phyloP scores from a whole-genome alignment of 75 land plant species.

The Ceratopteris richardii region DNA sequence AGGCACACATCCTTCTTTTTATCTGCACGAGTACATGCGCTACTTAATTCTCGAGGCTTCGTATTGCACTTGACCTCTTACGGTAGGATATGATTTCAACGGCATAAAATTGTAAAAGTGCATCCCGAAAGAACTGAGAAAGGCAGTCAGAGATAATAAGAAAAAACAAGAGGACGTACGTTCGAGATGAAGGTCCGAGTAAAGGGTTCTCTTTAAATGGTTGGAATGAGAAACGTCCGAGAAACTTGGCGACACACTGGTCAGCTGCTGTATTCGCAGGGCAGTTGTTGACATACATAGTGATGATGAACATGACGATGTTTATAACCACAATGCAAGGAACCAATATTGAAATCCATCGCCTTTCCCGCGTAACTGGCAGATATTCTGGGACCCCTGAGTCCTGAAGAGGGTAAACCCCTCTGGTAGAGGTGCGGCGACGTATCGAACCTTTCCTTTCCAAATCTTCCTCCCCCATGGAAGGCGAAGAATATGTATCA shows the following conservation, averaged over 20 bases:
- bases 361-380: neutral
- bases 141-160: too few relatives aligned
- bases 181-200: conserved; percentile 71
- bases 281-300: conserved; percentile 85
- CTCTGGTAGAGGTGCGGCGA: neutral
- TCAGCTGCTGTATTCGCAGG: conserved; percentile 40
- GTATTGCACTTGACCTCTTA: too few relatives aligned
- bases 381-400: neutral
- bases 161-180: too few relatives aligned
- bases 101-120: too few relatives aligned
- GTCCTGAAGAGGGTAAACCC: neutral
- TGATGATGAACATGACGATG: conserved; percentile 47
- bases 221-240: conserved; percentile 86
- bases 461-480: conserved; percentile 3
- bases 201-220: conserved; percentile 88
- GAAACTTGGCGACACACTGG: conserved; percentile 34
- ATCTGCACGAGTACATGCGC: too few relatives aligned
- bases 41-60: too few relatives aligned
- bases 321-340: conserved; percentile 58
- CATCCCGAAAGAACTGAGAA: too few relatives aligned
- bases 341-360: conserved; percentile 39
- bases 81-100: too few relatives aligned
- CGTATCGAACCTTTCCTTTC: conserved; percentile 5
- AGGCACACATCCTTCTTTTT: too few relatives aligned
- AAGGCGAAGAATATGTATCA: too few relatives aligned